Evolutionary conservation across 306 rosid species (phyloP), one percentile per base, ranked within the genome.

Genomic region (Dalbergia oliveri): DNA sequence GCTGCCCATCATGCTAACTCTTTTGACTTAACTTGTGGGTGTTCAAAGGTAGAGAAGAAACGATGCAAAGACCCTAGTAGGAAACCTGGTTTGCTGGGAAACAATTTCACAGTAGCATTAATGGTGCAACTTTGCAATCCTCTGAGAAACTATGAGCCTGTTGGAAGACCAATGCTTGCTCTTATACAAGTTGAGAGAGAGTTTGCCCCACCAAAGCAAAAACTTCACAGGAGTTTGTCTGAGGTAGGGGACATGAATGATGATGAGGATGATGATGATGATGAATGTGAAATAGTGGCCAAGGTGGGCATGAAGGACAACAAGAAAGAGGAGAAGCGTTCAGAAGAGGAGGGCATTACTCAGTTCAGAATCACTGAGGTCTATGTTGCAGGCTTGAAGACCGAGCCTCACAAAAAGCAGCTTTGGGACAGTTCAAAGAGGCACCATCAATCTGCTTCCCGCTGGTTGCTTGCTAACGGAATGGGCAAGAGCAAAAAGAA

Each of bases 111-210:
- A 3, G 87, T 90, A 60, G 96, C 98, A 43, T 78, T 93, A 12
- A 90, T 88, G 97, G 98, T 90, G 84, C 99, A 95, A 77, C 98
- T 95, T 73, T 97, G 92, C 39, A 96, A 95, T 86, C 99, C 97
- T 59, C 39, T 91, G 58, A 85, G 99, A 82, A 82, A 93, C 60
- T 93, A 90, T 72, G 98, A 95, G 84, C 90, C 91, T 18, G 98
- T 95, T 64, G 97, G 99, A 57, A 81, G 93, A 34, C 96, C 96
- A 62, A 95, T 95, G 98, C 96, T 93, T 56, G 69, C 92, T 84
- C 96, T 93, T 18, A 88, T 93, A 83, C 97, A 93, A 83, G 98
- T 95, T 2, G 98, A 95, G 87, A 91, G 99, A 76, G 92, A 89
- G 73, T 90, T 93, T 68, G 64, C 88, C 80, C 97, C 92, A 11